Base-by-base conservation (phyloP, 163 green algal genomes). In the Scenedesmus sp. region DNA sequence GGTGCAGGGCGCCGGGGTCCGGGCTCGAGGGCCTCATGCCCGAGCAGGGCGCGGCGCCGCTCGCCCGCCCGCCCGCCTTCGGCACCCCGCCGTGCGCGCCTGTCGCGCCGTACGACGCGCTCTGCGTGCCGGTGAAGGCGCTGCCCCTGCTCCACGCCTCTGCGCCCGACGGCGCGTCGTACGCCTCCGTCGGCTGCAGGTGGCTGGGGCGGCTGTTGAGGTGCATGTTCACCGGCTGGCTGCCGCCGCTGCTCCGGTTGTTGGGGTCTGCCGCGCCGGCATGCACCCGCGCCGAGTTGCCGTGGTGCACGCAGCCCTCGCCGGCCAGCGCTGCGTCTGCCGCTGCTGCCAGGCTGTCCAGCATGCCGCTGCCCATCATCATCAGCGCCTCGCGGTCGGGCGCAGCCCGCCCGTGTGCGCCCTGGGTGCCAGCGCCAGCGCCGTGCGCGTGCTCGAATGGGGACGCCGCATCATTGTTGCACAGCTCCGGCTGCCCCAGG, bases 21-120 rank as follows among this genome's bases (percentile, higher is more conserved):
- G 85, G 85, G 70, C 85, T 89, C 12, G 85, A 33, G 16, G 73
- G 65, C 65, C 65, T 37, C 65, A 76, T 76, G 65, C 65, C 40
- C 20, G 65, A 76, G 65, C 35, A 84, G 0, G 33, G 40, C 78
- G 16, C 16, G 44, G n/a, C 0, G 30, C 85, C 35, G 61, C 40
- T 61, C 30, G 5, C 33, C 33, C 0, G 15, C 3, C n/a, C 42
- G 81, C 33, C 12, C 12, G 35, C 3, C 16, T 33, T 30, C 20
- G 44, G 70, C 9, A 12, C 9, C 70, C 37, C n/a, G n/a, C n/a
- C 16, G 12, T 40, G 68, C n/a, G 43, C n/a, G 56, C 56, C 20
- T 3, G 30, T 76, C 24, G 65, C 26, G 2, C 30, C 65, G 12
- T 76, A 76, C 2, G 65, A 76, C 3, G 65, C 65, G 65, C 65